A percentile compares a stretch with the other conserved stretches of the same genome.
phyloP scores from a whole-genome alignment of 2,329 filamentous ascomycete genomes.

The Botryotinia calthae region DNA sequence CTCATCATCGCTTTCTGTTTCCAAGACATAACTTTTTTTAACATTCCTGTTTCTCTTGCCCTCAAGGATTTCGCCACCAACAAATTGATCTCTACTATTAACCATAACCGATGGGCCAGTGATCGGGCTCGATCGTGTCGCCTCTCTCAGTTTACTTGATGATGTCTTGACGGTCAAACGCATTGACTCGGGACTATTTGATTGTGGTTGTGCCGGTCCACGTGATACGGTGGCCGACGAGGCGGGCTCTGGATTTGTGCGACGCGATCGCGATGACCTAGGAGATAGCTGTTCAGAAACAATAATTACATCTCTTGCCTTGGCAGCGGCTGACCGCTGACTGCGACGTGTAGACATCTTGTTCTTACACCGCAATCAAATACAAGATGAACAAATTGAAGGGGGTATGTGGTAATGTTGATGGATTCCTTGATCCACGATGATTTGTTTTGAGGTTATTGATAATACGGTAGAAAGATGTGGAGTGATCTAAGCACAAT shows the following conservation, averaged over 20 bases:
- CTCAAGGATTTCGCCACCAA: conserved; percentile 37
- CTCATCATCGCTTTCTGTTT: conserved; percentile 44
- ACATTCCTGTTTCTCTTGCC: conserved; percentile 37
- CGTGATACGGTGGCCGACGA: conserved; percentile 36
- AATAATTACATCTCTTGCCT: conserved; percentile 35
- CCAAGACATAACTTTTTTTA: conserved; percentile 45
- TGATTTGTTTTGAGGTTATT: conserved; percentile 11
- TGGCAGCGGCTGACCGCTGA: conserved; percentile 35
- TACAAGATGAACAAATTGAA: conserved; percentile 11
- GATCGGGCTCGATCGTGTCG: conserved; percentile 32
- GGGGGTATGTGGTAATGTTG: conserved; percentile 4
- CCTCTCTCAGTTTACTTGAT: conserved; percentile 38
- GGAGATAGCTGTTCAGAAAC: conserved; percentile 29
- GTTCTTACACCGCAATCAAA: conserved; percentile 20
- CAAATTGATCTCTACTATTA: conserved; percentile 32
- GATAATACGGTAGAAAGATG: conserved; percentile 7
- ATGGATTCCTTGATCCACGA: conserved; percentile 20
- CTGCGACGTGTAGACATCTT: conserved; percentile 36
- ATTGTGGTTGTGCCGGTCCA: conserved; percentile 31
- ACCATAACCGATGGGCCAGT: conserved; percentile 25
- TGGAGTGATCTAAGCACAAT: conserved; percentile 20
- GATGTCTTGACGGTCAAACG: conserved; percentile 39
- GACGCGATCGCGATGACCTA: conserved; percentile 35
- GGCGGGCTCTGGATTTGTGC: conserved; percentile 31
- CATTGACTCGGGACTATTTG: conserved; percentile 34